These are phyloP conservation scores for Neurospora sp. DNA, from an alignment of 495 filamentous ascomycete genomes.

Conservation along the genomic window DNA sequence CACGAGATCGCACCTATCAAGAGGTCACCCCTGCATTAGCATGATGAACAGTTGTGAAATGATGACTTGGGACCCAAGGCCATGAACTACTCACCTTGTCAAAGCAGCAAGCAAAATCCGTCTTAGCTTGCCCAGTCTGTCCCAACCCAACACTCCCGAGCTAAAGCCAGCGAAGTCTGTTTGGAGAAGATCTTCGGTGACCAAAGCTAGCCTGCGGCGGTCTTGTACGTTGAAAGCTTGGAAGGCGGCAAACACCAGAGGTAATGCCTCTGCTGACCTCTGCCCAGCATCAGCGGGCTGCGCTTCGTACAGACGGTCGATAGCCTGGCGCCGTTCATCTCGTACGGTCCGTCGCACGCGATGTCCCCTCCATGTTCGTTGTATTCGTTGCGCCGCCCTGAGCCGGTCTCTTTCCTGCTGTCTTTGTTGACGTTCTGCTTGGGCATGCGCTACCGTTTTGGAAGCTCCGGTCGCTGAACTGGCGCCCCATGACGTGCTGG, in stretches of 20 bases:
- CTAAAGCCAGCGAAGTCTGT: constrained; percentile 20
- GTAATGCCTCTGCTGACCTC: constrained; percentile 23
- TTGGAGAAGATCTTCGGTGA: constrained; percentile 28
- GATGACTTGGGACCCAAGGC: neutral
- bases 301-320: constrained; percentile 47
- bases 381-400: constrained; percentile 63
- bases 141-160: constrained; percentile 4
- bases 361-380: constrained; percentile 78
- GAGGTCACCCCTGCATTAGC: neutral
- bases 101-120: constrained; percentile 25
- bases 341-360: constrained; percentile 49
- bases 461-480: constrained; percentile 47
- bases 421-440: constrained; percentile 69
- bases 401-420: constrained; percentile 74
- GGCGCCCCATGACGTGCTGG: constrained; percentile 39
- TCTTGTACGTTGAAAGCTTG: constrained; percentile 22
- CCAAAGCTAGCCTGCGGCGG: constrained; percentile 22
- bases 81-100: constrained; percentile 12
- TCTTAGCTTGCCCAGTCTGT: constrained; percentile 25
- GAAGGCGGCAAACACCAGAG: constrained; percentile 26
- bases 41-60: neutral
- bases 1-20: constrained; percentile 6
- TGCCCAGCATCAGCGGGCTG: constrained; percentile 3
- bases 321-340: constrained; percentile 49
- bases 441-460: constrained; percentile 71